A percentile compares a stretch with the other conserved stretches of the same genome.
phyloP scores from a whole-genome alignment of 2,329 filamentous ascomycete genomes.

The Pseudonectria buxi region DNA sequence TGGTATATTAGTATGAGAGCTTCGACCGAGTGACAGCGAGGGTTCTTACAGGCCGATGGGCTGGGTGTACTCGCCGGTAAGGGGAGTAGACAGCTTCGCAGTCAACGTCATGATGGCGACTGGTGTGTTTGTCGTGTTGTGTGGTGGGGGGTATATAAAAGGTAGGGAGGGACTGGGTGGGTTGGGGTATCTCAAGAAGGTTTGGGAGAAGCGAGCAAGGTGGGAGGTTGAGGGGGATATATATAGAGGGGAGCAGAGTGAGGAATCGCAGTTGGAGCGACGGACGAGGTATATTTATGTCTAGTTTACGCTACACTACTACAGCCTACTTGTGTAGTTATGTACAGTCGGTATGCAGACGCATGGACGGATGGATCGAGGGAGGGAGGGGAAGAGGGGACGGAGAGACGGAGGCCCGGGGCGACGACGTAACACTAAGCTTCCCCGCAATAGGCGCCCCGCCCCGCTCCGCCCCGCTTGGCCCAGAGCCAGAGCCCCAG shows the following conservation, averaged over 20 bases:
- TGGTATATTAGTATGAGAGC: neutral
- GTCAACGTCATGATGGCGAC: constrained; percentile 40
- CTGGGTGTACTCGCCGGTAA: constrained; percentile 53
- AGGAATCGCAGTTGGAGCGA: constrained; percentile 2
- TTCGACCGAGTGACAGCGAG: neutral
- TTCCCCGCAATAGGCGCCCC: constrained; percentile 17
- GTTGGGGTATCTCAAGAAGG: constrained; percentile 7
- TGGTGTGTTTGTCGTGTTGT: constrained; percentile 15
- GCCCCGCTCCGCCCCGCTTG: too few species aligned
- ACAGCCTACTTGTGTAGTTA: too few species aligned
- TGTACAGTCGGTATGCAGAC: constrained; percentile 8
- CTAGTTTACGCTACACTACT: too few species aligned
- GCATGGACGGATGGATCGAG: constrained; percentile 9
- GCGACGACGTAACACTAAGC: constrained; percentile 3
- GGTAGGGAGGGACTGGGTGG: neutral
- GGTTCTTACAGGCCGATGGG: constrained; percentile 54
- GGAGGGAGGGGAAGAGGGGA: constrained; percentile 4
- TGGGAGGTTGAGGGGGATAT: constrained; percentile 6
- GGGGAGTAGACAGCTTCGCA: constrained; percentile 60
- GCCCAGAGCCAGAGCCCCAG: too few species aligned
- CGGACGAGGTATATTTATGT: constrained; percentile 21
- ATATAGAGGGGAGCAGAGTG: constrained; percentile 10
- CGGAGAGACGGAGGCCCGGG: constrained; percentile 9
- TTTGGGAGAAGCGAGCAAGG: constrained; percentile 7
- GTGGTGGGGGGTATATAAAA: constrained; percentile 13